Evolutionary conservation across 2,329 filamentous ascomycete genomes (phyloP), one percentile per base, ranked within the genome.

Genomic region (Cryphonectria naterciae): DNA sequence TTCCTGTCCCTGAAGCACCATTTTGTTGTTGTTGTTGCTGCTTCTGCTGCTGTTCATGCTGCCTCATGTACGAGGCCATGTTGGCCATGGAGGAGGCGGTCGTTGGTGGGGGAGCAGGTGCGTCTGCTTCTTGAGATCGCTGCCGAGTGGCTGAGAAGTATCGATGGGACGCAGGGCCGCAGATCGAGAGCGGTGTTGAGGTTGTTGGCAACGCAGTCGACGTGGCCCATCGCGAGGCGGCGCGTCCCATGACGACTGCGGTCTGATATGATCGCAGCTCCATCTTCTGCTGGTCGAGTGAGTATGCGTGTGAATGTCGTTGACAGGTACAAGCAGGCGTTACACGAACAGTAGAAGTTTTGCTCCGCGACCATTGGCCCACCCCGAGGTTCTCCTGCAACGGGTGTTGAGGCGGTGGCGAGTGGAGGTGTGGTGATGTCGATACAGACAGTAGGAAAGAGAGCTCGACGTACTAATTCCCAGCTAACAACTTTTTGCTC

Each of bases 211-310:
- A 22, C 25, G 39, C 28, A 8, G 32, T 49, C 25, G 60, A 54
- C 15, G 60, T 10, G n/a, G 60, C 43, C 58, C 69, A 63, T 67
- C 71, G 56, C 49, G 69, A 73, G 46, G 66, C 71, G 49, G 58
- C 63, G 67, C 71, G 71, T 52, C 71, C 69, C 41, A 65, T 64
- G 66, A 73, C 41, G 49, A 67, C 65, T 15, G 52, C 71, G 28
- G 69, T 63, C 43, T 67, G 71, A 28, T 68, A 28, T 35, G 69
- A 67, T 58, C 69, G 69, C 32, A 73, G 63, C 63, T 73, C 69
- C 71, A 73, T 73, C 46, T 63, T 67, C 62, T 46, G 56, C n/a
- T 13, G 37, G 19, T 41, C 5, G 58, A 25, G 19, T 43, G 4
- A 28, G 46, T 19, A 37, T 17, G 37, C n/a, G 25, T 35, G 13